Percentiles rank a stretch among this genome's conserved stretches.
Evolutionary conservation across 768 basidiomycete genomes (phyloP).

Genomic region (Hygrocybe coccinea): DNA sequence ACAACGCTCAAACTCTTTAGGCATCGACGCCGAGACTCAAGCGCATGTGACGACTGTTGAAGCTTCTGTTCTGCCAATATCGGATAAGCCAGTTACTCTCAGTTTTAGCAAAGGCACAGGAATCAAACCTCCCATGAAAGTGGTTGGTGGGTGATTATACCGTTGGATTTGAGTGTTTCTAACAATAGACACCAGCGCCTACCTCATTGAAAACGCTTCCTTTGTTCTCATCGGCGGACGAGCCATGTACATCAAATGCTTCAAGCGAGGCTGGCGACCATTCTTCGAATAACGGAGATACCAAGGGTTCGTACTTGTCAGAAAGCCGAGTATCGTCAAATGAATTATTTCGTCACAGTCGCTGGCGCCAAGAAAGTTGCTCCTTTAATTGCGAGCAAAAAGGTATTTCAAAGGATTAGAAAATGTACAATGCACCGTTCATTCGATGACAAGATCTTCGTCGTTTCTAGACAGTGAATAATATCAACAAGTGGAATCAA

Average conservation of each 20-base stretch:
- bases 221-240: slow-evolving; percentile 30
- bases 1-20: slow-evolving; percentile 10
- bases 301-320: slow-evolving; percentile 42
- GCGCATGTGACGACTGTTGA: slow-evolving; percentile 37
- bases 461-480: slow-evolving; percentile 64
- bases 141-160: slow-evolving; percentile 24
- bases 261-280: slow-evolving; percentile 24
- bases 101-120: slow-evolving; percentile 57
- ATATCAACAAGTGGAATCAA: slow-evolving; percentile 96
- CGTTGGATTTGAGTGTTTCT: slow-evolving; percentile 5
- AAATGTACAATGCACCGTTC: slow-evolving; percentile 1
- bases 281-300: slow-evolving; percentile 27
- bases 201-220: background rate
- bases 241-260: slow-evolving; percentile 13
- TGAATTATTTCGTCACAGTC: slow-evolving; percentile 26
- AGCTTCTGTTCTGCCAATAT: slow-evolving; percentile 66
- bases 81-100: slow-evolving; percentile 76
- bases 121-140: slow-evolving; percentile 26
- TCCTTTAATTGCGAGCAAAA: slow-evolving; percentile 79
- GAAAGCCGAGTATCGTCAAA: background rate
- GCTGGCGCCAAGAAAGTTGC: slow-evolving; percentile 64
- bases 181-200: slow-evolving; percentile 5
- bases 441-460: background rate
- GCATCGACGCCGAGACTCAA: slow-evolving; percentile 32
- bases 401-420: slow-evolving; percentile 43